Conservation (phyloP, 495 filamentous ascomycete species). For the Xylaria telfairii region DNA sequence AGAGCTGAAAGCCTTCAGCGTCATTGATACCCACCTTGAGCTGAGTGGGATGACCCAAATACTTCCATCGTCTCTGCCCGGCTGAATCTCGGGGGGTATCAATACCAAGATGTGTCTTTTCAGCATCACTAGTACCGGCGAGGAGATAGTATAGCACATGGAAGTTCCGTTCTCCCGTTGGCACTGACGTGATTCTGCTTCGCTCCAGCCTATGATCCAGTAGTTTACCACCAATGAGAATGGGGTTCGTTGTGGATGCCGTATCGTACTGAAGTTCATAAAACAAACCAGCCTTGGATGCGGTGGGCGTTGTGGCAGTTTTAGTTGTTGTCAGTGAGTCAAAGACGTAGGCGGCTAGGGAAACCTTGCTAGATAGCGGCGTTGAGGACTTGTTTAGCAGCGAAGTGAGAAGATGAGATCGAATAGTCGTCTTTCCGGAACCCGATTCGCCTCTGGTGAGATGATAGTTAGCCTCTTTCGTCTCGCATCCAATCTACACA, state of each 20-base stretch:
- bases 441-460: constrained; percentile 84
- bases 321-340: constrained; percentile 98
- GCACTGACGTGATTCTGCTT: constrained; percentile 86
- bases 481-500: constrained; percentile 3
- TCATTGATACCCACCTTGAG: constrained; percentile 97
- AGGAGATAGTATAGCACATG: constrained; percentile 95
- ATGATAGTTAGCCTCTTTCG: constrained; percentile 33
- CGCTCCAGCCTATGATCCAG: constrained; percentile 92
- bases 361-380: constrained; percentile 89
- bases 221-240: constrained; percentile 90
- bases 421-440: constrained; percentile 92
- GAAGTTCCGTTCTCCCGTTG: constrained; percentile 94
- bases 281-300: constrained; percentile 93
- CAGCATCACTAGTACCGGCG: constrained; percentile 86
- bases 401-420: constrained; percentile 83
- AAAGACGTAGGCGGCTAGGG: constrained; percentile 91
- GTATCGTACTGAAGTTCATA: constrained; percentile 97
- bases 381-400: constrained; percentile 88
- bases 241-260: constrained; percentile 75
- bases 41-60: constrained; percentile 94
- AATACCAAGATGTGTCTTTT: constrained; percentile 88
- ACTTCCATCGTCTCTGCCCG: constrained; percentile 84
- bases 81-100: constrained; percentile 62
- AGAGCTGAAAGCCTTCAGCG: constrained; percentile 91
- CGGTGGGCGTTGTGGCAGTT: constrained; percentile 90